Evolutionary conservation across 768 basidiomycete genomes (phyloP).

Genomic region (Termitomyces sp.): DNA sequence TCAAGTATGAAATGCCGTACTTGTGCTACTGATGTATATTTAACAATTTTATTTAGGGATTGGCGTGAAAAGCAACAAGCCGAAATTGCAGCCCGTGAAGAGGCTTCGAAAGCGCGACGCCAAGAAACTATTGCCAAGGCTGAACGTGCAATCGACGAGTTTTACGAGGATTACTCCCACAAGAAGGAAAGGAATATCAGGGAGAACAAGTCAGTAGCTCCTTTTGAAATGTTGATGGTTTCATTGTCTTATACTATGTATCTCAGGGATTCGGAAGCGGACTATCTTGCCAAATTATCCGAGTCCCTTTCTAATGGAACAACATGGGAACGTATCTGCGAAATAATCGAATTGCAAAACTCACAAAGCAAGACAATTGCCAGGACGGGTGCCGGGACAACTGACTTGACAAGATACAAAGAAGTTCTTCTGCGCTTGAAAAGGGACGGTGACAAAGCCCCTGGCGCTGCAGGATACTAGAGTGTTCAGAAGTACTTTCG

Average conservation of each 20-base stretch:
- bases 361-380: slow-evolving; percentile 97
- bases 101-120: slow-evolving; percentile 65
- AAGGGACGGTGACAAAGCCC: slow-evolving; percentile 87
- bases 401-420: slow-evolving; percentile 85
- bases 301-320: slow-evolving; percentile 83
- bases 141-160: slow-evolving; percentile 82
- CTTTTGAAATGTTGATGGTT: not conserved
- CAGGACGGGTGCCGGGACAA: slow-evolving; percentile 79
- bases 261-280: slow-evolving; percentile 77
- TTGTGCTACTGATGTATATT: not conserved
- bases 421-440: slow-evolving; percentile 86
- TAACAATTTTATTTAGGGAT: slow-evolving; percentile 37
- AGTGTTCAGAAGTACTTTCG: slow-evolving; percentile 2
- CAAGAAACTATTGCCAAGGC: slow-evolving; percentile 83
- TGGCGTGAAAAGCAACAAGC: slow-evolving; percentile 86
- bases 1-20: slow-evolving; percentile 49
- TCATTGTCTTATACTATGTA: not conserved
- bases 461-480: slow-evolving; percentile 91
- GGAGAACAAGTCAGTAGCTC: slow-evolving; percentile 80
- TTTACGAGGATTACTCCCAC: slow-evolving; percentile 81
- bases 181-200: slow-evolving; percentile 89
- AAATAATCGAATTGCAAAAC: slow-evolving; percentile 82
- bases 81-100: slow-evolving; percentile 82
- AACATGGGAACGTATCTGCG: slow-evolving; percentile 93
- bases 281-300: slow-evolving; percentile 67